Conservation (phyloP, 2,329 filamentous ascomycete genomes). For the Phialocephala subalpina region DNA sequence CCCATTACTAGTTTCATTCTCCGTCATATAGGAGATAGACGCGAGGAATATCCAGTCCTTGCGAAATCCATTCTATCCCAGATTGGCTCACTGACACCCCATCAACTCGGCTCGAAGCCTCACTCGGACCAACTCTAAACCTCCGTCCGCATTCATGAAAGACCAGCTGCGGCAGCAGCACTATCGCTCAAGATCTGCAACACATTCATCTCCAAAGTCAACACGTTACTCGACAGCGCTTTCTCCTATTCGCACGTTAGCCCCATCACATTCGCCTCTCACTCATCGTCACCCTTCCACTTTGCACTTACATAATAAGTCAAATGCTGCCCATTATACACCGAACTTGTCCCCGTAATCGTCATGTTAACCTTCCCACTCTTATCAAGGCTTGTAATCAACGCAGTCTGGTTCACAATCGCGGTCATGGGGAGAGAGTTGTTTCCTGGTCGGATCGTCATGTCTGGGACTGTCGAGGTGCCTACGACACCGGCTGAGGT, state of each 20-base stretch:
- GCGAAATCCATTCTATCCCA: not conserved
- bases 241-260: conserved; percentile 43
- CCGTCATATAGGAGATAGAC: not conserved
- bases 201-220: conserved; percentile 56
- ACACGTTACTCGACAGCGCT: conserved; percentile 55
- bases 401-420: conserved; percentile 51
- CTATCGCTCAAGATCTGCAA: conserved; percentile 42
- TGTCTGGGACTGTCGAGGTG: conserved; percentile 55
- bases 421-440: conserved; percentile 60
- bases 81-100: too few relatives aligned
- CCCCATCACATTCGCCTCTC: too few relatives aligned
- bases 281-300: not conserved
- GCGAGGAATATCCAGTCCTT: not conserved
- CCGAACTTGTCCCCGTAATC: conserved; percentile 56
- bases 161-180: conserved; percentile 29
- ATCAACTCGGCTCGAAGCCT: not conserved
- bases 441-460: conserved; percentile 60
- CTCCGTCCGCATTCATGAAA: too few relatives aligned
- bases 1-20: not conserved
- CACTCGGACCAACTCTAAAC: too few relatives aligned
- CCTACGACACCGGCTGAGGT: conserved; percentile 54
- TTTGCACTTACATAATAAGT: conserved; percentile 54
- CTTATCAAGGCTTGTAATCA: conserved; percentile 43
- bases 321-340: conserved; percentile 57
- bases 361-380: conserved; percentile 58